Percentiles rank a stretch among this genome's conserved stretches.
phyloP scores from a whole-genome alignment of 257 asterid genomes.

The Salvia splendens region DNA sequence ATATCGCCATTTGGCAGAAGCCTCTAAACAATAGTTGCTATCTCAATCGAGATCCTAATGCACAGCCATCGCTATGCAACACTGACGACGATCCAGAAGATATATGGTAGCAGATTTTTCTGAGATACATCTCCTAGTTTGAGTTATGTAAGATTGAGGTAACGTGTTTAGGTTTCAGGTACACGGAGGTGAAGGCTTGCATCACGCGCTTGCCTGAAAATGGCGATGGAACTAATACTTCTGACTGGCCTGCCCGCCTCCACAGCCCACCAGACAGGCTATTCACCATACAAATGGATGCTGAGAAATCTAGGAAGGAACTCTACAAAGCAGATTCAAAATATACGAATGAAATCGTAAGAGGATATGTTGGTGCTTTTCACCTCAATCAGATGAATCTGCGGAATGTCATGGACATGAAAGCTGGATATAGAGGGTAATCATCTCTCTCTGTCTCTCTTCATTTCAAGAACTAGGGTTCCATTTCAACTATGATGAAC shows the following conservation, averaged over 20 bases:
- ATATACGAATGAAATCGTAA: conserved; percentile 50
- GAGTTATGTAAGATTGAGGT: no score
- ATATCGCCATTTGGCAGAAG: conserved; percentile 63
- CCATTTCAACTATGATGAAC: neutral
- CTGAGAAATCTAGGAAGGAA: conserved; percentile 57
- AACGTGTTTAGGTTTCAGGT: conserved; percentile 36
- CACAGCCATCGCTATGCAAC: conserved; percentile 47
- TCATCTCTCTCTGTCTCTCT: neutral
- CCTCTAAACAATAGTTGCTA: conserved; percentile 59
- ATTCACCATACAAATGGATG: conserved; percentile 63
- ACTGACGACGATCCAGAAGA: conserved; percentile 50
- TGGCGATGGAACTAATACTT: conserved; percentile 53
- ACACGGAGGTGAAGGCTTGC: conserved; percentile 45
- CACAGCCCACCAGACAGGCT: conserved; percentile 63
- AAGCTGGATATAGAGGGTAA: conserved; percentile 74
- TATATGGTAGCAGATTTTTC: conserved; percentile 38
- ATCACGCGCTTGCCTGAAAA: conserved; percentile 55
- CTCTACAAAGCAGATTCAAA: conserved; percentile 61
- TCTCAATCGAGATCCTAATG: conserved; percentile 43
- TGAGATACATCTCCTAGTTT: neutral
- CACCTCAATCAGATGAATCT: conserved; percentile 37
- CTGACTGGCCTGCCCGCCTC: conserved; percentile 65
- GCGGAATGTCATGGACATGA: conserved; percentile 73
- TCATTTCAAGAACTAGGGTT: neutral
- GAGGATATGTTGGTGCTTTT: conserved; percentile 53